Evolutionary conservation across 805 yeast genomes (phyloP), one percentile per base, ranked within the genome.

Genomic region (Lipomyces yamadae): DNA sequence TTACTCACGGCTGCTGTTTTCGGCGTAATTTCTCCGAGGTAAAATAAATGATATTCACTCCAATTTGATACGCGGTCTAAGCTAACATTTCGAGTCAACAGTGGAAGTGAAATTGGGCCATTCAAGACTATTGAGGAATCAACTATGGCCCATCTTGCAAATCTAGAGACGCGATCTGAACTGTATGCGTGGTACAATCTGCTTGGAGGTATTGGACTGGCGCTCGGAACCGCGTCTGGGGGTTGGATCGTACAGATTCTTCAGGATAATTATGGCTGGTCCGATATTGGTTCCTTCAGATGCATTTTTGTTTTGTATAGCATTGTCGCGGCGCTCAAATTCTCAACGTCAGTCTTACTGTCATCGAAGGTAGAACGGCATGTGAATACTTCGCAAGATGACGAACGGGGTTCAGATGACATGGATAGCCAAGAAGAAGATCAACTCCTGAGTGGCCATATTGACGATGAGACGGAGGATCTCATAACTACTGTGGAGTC

Each of bases 201-300:
- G 70, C 74, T 82, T 39, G 88, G 86, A 0, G 78, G 80, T 1
- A 70, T 83, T 34, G 80, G 84, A 24, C 77, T 79, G 32, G 85
- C 87, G 97, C 97, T 34, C 78, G 78, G 24, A 97, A 98, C 72
- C 97, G 84, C 79, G 82, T 91, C 78, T 87, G 89, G 65, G 93
- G 82, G 74, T 85, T 84, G 68, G 89, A 86, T 60, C 83, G 88
- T 1, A 92, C 95, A 48, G 91, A 78, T 68, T 80, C 84, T 2
- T 78, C 86, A 73, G 34, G 58, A 60, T 4, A 5, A 15, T 2
- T 15, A 13, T 2, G 61, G 53, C 53, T 64, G 67, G 67, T 42
- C 52, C 7, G 60, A 53, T 32, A 45, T 64, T 15, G 50, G 50
- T n/a, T 2, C 67, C 4, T 64, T 59, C 33, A 33, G 67, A 11